Conservation (phyloP, 257 asterid species). For the Penstemon davidsonii region DNA sequence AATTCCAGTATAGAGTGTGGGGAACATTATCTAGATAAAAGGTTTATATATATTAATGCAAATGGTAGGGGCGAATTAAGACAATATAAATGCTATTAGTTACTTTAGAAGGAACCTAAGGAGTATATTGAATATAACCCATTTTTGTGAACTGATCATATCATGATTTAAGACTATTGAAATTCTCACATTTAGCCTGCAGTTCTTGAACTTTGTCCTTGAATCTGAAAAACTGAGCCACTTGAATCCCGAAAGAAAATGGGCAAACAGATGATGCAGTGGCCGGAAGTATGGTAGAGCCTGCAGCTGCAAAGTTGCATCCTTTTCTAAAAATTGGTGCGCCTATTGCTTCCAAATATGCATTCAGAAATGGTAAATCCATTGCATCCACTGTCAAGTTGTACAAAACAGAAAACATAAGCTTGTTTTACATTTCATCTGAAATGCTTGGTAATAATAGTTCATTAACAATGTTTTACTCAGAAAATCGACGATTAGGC, state of each 20-base stretch:
- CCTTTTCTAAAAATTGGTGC: conserved; percentile 37
- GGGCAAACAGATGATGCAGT: conserved; percentile 33
- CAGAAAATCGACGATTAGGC: conserved; percentile 41
- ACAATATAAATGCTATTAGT: too few relatives aligned
- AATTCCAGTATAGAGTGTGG: too few relatives aligned
- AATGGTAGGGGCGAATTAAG: background rate
- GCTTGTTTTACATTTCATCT: too few relatives aligned
- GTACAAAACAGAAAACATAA: background rate
- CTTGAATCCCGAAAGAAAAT: conserved; percentile 39
- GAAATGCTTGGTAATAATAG: too few relatives aligned
- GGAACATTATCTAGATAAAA: too few relatives aligned
- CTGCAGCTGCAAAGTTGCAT: conserved; percentile 42
- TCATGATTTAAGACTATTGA: background rate
- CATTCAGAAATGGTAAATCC: conserved; percentile 30
- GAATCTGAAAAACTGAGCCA: conserved; percentile 45
- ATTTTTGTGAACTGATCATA: background rate
- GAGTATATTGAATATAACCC: too few relatives aligned
- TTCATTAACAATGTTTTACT: conserved; percentile 21
- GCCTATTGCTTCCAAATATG: conserved; percentile 42
- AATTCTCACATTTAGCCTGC: too few relatives aligned
- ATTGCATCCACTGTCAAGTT: conserved; percentile 21
- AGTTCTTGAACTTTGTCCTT: conserved; percentile 30
- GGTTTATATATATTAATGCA: background rate
- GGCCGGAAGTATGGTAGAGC: conserved; percentile 41
- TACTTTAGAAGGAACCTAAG: too few relatives aligned